Evolutionary conservation across 1,139 yeast species (phyloP), one percentile per base, ranked within the genome.

Genomic region (Suhomyces panamericanus): DNA sequence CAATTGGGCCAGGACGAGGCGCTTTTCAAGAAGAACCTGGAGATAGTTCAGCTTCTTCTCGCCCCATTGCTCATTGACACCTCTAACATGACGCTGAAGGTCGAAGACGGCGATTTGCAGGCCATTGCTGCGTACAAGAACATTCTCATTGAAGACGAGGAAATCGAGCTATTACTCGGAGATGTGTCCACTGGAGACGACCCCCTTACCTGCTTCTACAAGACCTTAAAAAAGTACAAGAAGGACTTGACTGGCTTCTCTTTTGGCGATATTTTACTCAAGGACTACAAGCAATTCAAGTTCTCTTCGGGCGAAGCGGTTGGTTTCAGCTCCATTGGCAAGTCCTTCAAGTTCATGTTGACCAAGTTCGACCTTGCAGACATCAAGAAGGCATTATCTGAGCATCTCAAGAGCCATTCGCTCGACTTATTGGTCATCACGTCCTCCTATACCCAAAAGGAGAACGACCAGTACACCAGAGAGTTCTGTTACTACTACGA

Each of bases 21-120:
- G 9, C 45, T 60, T 2, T 55, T 59, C 35, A 52, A 54, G 11
- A 48, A 50, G 8, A 49, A 62, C 4, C 32, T 42, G 1, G 80
- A 73, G n/a, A 60, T 81, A 2, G 66, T 77, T 1, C 63, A 67
- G 38, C 66, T 88, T 27, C 71, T 84, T 7, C 56, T 84, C 44
- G 83, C 85, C 1, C 95, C 97, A 0, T 74, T 86, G 32, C 59
- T 88, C 36, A 70, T 85, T 10, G 97, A 90, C 56, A 88, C 96
- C 0, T 64, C 81, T 10, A 81, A 82, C 49, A 68, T 88, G 73
- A 67, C 75, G 4, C 72, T 71, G 38, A 83, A 83, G 59, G 81
- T 77, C 2, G 87, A 83, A 49, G 59, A 60, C 3, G 73, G 70
- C 2, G 96, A 88, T 59, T 46, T 59, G 1, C 58, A 64, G 27